Base-by-base conservation (phyloP, 768 basidiomycete genomes). In the Agrocybe chaxingu region DNA sequence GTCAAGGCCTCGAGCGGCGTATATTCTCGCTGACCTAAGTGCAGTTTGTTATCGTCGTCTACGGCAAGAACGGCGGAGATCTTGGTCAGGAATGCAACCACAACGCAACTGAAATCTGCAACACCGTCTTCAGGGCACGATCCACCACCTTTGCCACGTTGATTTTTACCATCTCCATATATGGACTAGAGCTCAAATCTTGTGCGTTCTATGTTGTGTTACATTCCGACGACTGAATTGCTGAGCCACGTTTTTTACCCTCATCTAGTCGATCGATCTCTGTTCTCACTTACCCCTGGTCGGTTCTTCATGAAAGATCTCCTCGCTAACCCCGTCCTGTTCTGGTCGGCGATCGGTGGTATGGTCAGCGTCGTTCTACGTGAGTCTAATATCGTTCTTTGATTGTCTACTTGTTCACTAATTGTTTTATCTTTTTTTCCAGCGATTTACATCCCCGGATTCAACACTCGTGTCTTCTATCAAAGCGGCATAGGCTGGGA, bases 371-470 rank as follows among this genome's bases (percentile, higher is more conserved):
- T 71, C 5, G 66, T 71, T 8, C 50, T 71, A 31, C 70, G 70
- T 71, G 46, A 59, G 71, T 68, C 9, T 7, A 24, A 10, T 44
- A 3, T 7, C 10, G 11, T 7, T 35, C 12, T 44, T n/a, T 9
- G n/a, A 13, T 12, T 10, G 32, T 42, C 24, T 19, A 8, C 5
- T 24, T 24, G 24, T 5, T 34, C 29, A 19, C 33, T 9, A 13
- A 8, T 45, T 3, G 32, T 29, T 18, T 47, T 29, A 30, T 43
- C 16, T 7, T 12, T 37, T 36, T 11, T 4, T 47, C 18, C 45
- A 70, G 71, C 69, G 7, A 67, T 72, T 34, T 74, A 72, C 45
- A 61, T 72, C 38, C 71, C 72, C 11, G 62, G 63, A 1, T 62
- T 72, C 45, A 73, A 69, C 47, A 69, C 60, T 39, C 54, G 57